A percentile compares a stretch with the other conserved stretches of the same genome.
Evolutionary conservation across 75 land plant species (phyloP).

Genomic region (Cupressus sempervirens): DNA sequence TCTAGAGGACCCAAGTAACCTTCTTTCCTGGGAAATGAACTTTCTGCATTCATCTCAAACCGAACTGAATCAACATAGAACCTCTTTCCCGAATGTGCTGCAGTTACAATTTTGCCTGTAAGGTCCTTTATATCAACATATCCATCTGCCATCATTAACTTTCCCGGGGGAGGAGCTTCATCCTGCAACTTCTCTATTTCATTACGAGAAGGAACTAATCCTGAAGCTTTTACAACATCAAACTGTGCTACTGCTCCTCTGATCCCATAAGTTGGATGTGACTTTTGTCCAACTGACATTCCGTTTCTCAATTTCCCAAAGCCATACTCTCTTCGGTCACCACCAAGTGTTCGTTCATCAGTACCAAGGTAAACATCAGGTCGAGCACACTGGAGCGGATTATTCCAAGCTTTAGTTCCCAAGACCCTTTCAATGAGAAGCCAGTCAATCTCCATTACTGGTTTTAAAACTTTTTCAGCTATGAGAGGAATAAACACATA

Average conservation of each 20-base stretch:
- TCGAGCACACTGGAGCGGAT: slow-evolving; percentile 97
- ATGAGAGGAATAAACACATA: slow-evolving; percentile 83
- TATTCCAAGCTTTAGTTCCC: slow-evolving; percentile 71
- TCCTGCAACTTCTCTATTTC: slow-evolving; percentile 15
- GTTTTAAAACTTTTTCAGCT: slow-evolving; percentile 27
- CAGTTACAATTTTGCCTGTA: slow-evolving; percentile 86
- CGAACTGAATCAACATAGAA: slow-evolving; percentile 94
- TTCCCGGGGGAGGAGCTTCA: slow-evolving; percentile 35
- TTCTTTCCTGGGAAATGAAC: slow-evolving; percentile 95
- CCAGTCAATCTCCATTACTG: slow-evolving; percentile 74
- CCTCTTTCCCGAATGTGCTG: slow-evolving; percentile 98
- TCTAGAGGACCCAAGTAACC: slow-evolving; percentile 97
- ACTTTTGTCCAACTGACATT: slow-evolving; percentile 71
- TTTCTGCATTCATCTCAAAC: slow-evolving; percentile 82
- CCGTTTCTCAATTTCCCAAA: slow-evolving; percentile 93
- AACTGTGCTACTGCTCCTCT: slow-evolving; percentile 95
- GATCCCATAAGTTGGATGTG: slow-evolving; percentile 98
- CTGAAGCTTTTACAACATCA: slow-evolving; percentile 92
- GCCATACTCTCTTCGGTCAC: slow-evolving; percentile 96
- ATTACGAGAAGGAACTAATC: slow-evolving; percentile 59
- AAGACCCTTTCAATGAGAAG: slow-evolving; percentile 42
- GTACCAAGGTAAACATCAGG: slow-evolving; percentile 99
- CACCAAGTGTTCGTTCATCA: slow-evolving; percentile 95
- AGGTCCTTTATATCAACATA: slow-evolving; percentile 47
- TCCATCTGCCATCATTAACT: slow-evolving; percentile 77